phyloP scores from a whole-genome alignment of 192 early-diverging fungal genomes.

The Chytriomyces hyalinus region DNA sequence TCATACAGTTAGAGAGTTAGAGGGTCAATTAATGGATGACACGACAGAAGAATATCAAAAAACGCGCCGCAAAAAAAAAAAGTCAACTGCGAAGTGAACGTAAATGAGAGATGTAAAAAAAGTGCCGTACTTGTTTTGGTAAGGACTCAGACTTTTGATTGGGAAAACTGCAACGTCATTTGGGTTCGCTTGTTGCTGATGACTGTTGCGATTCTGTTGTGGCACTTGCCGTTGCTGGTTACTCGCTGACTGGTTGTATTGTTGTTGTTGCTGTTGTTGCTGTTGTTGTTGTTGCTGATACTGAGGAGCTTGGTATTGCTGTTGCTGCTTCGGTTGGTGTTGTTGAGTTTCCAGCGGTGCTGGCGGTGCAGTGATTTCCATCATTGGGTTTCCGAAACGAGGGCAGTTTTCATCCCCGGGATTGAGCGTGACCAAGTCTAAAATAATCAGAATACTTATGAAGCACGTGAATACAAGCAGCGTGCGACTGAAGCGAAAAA shows the following conservation, averaged over 20 bases:
- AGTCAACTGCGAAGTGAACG: too few species aligned
- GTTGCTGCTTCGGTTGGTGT: slow-evolving; percentile 45
- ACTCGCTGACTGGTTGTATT: slow-evolving; percentile 32
- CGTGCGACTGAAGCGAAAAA: neutral
- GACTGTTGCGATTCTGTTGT: slow-evolving; percentile 30
- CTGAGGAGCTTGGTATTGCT: slow-evolving; percentile 33
- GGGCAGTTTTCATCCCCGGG: slow-evolving; percentile 21
- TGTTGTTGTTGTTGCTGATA: slow-evolving; percentile 28
- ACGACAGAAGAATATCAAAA: neutral
- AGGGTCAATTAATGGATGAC: neutral
- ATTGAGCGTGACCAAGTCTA: slow-evolving; percentile 56
- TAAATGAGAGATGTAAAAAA: neutral
- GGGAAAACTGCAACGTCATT: slow-evolving; percentile 55
- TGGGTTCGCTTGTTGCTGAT: slow-evolving; percentile 23
- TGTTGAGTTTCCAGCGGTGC: slow-evolving; percentile 20
- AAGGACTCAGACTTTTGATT: slow-evolving; percentile 82
- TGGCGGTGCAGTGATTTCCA: slow-evolving; percentile 1
- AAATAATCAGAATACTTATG: slow-evolving; percentile 53
- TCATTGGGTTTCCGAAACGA: slow-evolving; percentile 32
- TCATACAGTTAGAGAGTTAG: neutral
- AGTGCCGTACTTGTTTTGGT: slow-evolving; percentile 74
- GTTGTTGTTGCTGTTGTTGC: slow-evolving; percentile 39
- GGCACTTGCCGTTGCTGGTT: slow-evolving; percentile 30
- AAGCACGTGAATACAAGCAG: neutral
- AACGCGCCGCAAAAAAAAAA: neutral